Base-by-base conservation (phyloP, 2,329 filamentous ascomycete species). In the Zymoseptoria tritici region DNA sequence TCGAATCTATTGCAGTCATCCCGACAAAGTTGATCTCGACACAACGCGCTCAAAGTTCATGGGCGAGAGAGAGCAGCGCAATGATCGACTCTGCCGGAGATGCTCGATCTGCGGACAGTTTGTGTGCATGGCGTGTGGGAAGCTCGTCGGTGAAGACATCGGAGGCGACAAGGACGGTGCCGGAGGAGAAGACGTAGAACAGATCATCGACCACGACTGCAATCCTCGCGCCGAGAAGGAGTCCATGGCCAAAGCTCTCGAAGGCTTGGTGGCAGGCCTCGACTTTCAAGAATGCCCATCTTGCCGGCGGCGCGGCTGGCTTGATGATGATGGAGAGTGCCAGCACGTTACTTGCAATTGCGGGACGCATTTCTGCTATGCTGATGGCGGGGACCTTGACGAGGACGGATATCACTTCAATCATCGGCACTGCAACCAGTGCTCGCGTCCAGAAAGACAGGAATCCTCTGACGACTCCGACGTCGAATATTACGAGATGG, bases 241-340 rank as follows among this genome's bases (percentile, higher is more conserved):
- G 16, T 50, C 53, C 6, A 49, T 52, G 20, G 59, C 65, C 20
- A 29, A 22, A 21, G 64, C 61, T 1, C 65, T 65, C 29, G 54
- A 26, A 9, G 62, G 61, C 9, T 49, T 66, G 4, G 16, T n/a
- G 7, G 59, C 59, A 51, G 64, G 64, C 2, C 59, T 57, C 42
- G 51, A 64, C 20, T 66, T 62, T 22, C 64, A 66, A 20, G 56
- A 56, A n/a, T 66, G 64, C 21, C 64, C 64, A n/a, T 46, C 56
- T n/a, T 65, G 63, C 42, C 29, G 36, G 9, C 50, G 49, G 20
- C 42, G 56, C 11, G 49, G 58, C 8, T 57, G 64, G 54, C 53
- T 64, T 6, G 56, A 29, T 11, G 62, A 62, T 49, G 63, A 60
- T 22, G 21, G 21, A 22, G 21, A 22, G 21, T 22, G 21, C 21